A percentile compares a stretch with the other conserved stretches of the same genome.
Evolutionary conservation across 306 rosid species (phyloP).

Genomic region (Quercus engelmannii): DNA sequence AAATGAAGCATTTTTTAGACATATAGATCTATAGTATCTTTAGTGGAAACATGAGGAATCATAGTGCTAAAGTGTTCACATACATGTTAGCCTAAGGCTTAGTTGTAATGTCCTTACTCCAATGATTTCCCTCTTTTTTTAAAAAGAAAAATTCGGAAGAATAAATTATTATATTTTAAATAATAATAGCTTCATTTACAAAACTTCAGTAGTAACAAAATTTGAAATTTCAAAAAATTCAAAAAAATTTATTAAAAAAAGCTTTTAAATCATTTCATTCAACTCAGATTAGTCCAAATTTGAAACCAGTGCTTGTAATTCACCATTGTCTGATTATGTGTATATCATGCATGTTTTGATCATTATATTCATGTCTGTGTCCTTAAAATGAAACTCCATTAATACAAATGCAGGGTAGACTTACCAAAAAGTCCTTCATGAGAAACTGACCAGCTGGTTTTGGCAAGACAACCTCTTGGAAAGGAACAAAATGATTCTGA

Average conservation of each 20-base stretch:
- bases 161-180: not conserved
- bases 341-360: not conserved
- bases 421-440: constrained; percentile 42
- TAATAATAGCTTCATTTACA: not conserved
- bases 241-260: not conserved
- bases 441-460: constrained; percentile 27
- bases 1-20: not conserved
- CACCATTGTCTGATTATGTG: not conserved
- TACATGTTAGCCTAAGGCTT: not conserved
- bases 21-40: not conserved
- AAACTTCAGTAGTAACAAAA: not conserved
- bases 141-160: not conserved
- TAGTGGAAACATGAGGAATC: not conserved
- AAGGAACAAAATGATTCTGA: constrained; percentile 30
- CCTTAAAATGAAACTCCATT: not conserved
- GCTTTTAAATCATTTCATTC: not conserved
- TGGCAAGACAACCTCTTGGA: constrained; percentile 44
- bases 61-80: too few relatives aligned
- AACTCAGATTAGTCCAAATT: too few relatives aligned
- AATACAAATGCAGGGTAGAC: constrained; percentile 22
- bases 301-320: not conserved
- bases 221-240: not conserved
- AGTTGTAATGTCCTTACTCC: not conserved
- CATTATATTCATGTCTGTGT: not conserved
- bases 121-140: not conserved